A percentile compares a stretch with the other conserved stretches of the same genome.
Conservation (phyloP, 306 rosid genomes). For the Sicyos edulis region DNA sequence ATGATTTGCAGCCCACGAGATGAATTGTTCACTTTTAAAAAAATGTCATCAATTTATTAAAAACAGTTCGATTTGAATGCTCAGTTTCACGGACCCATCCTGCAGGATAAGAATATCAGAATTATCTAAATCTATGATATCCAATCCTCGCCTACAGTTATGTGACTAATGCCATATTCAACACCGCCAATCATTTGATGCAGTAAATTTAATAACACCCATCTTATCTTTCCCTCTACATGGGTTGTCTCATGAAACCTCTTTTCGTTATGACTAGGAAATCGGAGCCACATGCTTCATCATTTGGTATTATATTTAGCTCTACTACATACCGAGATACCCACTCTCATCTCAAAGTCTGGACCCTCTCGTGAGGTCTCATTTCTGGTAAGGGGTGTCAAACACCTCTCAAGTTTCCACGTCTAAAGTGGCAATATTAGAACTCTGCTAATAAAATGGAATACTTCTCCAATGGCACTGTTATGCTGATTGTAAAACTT, state of each 20-base stretch:
- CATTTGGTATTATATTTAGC: no score
- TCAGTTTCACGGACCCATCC: not conserved
- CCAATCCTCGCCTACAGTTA: no score
- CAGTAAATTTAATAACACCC: not conserved
- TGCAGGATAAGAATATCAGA: not conserved
- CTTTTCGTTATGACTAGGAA: no score
- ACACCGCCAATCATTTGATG: no score
- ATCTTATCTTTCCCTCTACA: not conserved
- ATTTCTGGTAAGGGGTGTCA: not conserved
- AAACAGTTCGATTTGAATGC: not conserved
- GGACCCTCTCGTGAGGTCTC: not conserved
- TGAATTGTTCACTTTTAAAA: not conserved
- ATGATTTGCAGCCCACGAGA: not conserved
- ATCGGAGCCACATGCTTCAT: no score
- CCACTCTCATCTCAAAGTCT: no score
- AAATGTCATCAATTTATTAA: not conserved
- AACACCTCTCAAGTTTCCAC: not conserved
- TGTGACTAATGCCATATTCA: no score
- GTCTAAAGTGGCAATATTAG: not conserved
- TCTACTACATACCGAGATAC: no score
- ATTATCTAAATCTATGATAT: not conserved
- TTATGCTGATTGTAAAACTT: not conserved
- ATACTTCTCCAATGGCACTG: not conserved
- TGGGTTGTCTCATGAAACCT: not conserved
- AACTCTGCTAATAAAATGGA: not conserved